Base-by-base conservation (phyloP, 23 red algal species). In the Pyropia haitanensis region DNA sequence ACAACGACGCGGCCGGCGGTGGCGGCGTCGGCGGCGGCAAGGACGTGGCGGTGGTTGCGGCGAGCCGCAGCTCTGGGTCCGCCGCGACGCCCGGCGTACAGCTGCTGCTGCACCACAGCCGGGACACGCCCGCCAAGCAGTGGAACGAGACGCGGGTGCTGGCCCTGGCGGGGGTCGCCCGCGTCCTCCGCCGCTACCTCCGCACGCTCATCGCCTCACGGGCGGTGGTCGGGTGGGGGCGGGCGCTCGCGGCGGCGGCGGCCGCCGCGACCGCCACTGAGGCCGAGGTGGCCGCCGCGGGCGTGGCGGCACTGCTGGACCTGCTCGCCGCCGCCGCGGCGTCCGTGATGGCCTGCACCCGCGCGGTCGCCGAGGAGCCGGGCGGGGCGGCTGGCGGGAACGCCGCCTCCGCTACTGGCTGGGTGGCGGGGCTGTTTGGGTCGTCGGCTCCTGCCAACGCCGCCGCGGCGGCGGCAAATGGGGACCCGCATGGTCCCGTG, bases 131-230 rank as follows among this genome's bases (percentile, higher is more conserved):
- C 13, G 29, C 65, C 23, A 88, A 88, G 59, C 82, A 88, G 39
- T 88, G 82, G 82, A 78, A 88, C 63, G 82, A 88, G 65, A 88
- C 82, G 18, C 60, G 82, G 29, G 72, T 78, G 27, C 64, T 88
- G 13, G 82, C 82, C 3, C 66, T 88, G 7, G 72, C 52, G 1
- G 82, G 82, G 2, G 73, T 88, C 5, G 73, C 72, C 5, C 70
- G 70, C 28, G 54, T 88, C 28, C 53, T 88, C 50, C 72, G 82
- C 9, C 80, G 70, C 17, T 44, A 75, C 24, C 76, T 88, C 34
- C 32, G 76, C 55, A 67, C 76, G 70, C 53, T 86, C 14, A 86
- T 71, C 14, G 69, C 68, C 31, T 70, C 70, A 2, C 60, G 69
- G 39, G 49, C 80, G n/a, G 66, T 67, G 10, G 72, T 61, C 7